Conservation (phyloP, 2,329 filamentous ascomycete species). For the Didymella pinodella region DNA sequence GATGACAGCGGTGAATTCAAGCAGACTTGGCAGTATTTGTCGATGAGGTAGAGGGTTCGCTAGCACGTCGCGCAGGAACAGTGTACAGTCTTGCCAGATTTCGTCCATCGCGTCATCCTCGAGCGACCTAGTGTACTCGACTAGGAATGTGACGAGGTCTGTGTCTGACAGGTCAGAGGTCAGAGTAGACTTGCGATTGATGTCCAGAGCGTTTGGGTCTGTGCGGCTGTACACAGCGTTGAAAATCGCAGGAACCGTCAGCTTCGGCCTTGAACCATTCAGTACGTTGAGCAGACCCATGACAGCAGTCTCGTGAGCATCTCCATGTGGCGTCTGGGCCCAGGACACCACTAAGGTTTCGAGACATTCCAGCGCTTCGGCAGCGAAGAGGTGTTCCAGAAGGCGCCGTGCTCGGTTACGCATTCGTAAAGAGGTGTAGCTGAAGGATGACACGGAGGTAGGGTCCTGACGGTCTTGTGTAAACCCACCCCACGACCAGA, state of each 20-base stretch:
- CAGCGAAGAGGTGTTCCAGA: constrained; percentile 89
- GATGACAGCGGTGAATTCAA: constrained; percentile 88
- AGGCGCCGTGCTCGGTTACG: constrained; percentile 87
- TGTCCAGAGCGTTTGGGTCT: constrained; percentile 80
- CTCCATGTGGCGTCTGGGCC: constrained; percentile 63
- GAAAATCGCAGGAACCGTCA: constrained; percentile 92
- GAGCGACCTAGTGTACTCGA: constrained; percentile 86
- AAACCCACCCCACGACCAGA: constrained; percentile 91
- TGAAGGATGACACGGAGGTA: constrained; percentile 80
- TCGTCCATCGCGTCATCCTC: constrained; percentile 99
- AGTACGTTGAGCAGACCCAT: constrained; percentile 89
- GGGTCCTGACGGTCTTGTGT: constrained; percentile 69
- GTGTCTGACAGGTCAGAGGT: constrained; percentile 84
- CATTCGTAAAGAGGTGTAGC: constrained; percentile 89
- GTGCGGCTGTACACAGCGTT: constrained; percentile 96
- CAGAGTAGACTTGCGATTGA: constrained; percentile 82
- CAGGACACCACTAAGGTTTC: constrained; percentile 90
- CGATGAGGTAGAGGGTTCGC: constrained; percentile 94
- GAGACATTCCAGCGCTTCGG: constrained; percentile 90
- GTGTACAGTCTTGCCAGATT: constrained; percentile 94
- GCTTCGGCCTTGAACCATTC: constrained; percentile 87
- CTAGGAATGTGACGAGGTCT: constrained; percentile 86
- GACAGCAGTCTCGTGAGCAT: constrained; percentile 68
- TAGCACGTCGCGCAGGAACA: constrained; percentile 87
- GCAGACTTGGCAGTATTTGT: constrained; percentile 82